Evolutionary conservation across 345 rosid genomes (phyloP).

Genomic region (Bruguiera gymnorhiza): DNA sequence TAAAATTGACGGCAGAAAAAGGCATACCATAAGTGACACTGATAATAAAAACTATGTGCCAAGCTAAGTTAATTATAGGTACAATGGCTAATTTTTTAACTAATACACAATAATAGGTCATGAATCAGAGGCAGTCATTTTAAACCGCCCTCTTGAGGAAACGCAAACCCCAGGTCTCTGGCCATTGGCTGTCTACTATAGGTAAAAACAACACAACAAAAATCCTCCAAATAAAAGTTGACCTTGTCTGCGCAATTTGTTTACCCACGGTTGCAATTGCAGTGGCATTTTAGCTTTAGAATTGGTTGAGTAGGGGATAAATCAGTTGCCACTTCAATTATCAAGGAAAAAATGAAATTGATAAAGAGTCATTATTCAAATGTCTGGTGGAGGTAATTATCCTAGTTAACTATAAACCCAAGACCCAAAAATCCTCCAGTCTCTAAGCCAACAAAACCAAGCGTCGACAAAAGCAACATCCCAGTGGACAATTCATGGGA

Average conservation of each 20-base stretch:
- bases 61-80: slow-evolving; percentile 20
- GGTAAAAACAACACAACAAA: slow-evolving; percentile 9
- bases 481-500: neutral
- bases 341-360: slow-evolving; percentile 1
- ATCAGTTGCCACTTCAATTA: neutral
- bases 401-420: neutral
- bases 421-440: slow-evolving; percentile 1
- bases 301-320: neutral
- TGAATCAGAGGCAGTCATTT: slow-evolving; percentile 15
- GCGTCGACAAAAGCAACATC: neutral
- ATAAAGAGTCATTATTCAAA: neutral
- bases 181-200: slow-evolving; percentile 9
- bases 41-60: slow-evolving; percentile 11
- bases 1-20: slow-evolving; percentile 23
- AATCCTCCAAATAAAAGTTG: neutral
- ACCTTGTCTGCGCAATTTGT: too few species aligned
- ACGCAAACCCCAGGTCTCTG: slow-evolving; percentile 16
- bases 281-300: neutral
- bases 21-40: slow-evolving; percentile 12
- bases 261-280: neutral
- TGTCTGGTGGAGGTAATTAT: neutral
- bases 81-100: slow-evolving; percentile 4
- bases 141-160: slow-evolving; percentile 7
- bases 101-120: slow-evolving; percentile 12
- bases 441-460: slow-evolving; percentile 8